Evolutionary conservation across 371 early-diverging fungal species (phyloP), one percentile per base, ranked within the genome.

Genomic region (Mycotypha africana): DNA sequence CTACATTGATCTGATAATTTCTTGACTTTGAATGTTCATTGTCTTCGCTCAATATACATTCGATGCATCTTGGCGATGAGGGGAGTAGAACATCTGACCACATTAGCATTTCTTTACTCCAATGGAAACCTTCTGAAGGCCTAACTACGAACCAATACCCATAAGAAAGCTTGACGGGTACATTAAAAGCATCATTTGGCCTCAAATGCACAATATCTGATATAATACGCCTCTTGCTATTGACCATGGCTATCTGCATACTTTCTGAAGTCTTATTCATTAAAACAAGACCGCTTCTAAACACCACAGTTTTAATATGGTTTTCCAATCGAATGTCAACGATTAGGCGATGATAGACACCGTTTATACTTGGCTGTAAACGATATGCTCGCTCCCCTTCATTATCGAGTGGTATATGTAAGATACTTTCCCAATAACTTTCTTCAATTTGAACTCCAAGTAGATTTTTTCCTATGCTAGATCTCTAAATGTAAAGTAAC

Each of bases 261-360:
- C 65, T 44, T 14, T 78, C 38, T 3, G 56, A 49, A 2, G 88
- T 81, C 4, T 51, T 62, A 63, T 93, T 93, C 25, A 72, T 66
- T 0, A 91, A 41, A 0, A 75, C 66, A 5, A 88, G 63, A 1
- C 86, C 71, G 25, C 89, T 86, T 28, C 88, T 79, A 53, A 93
- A 81, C 0, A 82, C 86, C 5, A 93, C 91, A 25, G 73, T 60
- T 61, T 93, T 93, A 45, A 90, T 72, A 38, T 86, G 81, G 35
- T 85, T 67, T 36, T 76, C 68, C 26, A 92, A 60, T 39, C 60
- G 58, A 42, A 93, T 88, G 20, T 91, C 88, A 15, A 88, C 83
- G 1, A 88, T 79, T 7, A 93, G 50, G 0, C 83, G 78, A 53
- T 92, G 85, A 14, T 58, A 38, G 3, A 89, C 70, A 19, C 66